Evolutionary conservation across 2,329 filamentous ascomycete species (phyloP).

Genomic region (Fusarium circinatum): DNA sequence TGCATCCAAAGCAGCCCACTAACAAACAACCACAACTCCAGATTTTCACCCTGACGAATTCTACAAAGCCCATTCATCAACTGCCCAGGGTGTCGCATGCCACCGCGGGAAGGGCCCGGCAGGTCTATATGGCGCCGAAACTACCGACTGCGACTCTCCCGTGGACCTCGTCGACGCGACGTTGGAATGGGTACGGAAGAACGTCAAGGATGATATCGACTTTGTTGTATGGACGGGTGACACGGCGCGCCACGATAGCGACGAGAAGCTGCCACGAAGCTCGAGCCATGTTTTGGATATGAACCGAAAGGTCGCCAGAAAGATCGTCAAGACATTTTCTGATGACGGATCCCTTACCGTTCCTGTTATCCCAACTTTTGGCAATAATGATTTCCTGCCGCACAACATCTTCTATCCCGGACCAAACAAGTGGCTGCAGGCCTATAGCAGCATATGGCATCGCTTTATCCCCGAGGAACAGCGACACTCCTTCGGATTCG

Average conservation of each 20-base stretch:
- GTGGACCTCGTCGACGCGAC: conserved; percentile 85
- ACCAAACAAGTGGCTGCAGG: conserved; percentile 85
- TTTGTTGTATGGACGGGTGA: conserved; percentile 96
- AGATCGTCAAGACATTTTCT: conserved; percentile 80
- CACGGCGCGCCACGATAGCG: conserved; percentile 88
- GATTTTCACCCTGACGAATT: conserved; percentile 93
- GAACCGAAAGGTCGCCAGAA: conserved; percentile 79
- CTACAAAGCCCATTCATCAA: conserved; percentile 83
- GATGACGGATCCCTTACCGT: conserved; percentile 69
- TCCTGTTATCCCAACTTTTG: conserved; percentile 88
- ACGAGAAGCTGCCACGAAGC: conserved; percentile 81
- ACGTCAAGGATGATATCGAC: conserved; percentile 82
- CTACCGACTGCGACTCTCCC: conserved; percentile 89
- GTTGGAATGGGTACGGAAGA: conserved; percentile 84
- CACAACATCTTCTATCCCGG: conserved; percentile 92
- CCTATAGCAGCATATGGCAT: conserved; percentile 82
- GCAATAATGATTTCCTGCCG: conserved; percentile 97
- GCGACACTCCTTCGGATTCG: conserved; percentile 88
- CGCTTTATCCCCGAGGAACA: conserved; percentile 93
- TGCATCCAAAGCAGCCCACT: conserved; percentile 14
- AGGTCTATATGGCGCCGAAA: conserved; percentile 85
- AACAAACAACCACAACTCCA: conserved; percentile 51
- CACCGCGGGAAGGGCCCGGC: conserved; percentile 82
- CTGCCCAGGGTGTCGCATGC: conserved; percentile 75
- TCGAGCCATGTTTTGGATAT: conserved; percentile 78